Evolutionary conservation across 208 protist species (phyloP).

Genomic region (Angomonas ambiguus): DNA sequence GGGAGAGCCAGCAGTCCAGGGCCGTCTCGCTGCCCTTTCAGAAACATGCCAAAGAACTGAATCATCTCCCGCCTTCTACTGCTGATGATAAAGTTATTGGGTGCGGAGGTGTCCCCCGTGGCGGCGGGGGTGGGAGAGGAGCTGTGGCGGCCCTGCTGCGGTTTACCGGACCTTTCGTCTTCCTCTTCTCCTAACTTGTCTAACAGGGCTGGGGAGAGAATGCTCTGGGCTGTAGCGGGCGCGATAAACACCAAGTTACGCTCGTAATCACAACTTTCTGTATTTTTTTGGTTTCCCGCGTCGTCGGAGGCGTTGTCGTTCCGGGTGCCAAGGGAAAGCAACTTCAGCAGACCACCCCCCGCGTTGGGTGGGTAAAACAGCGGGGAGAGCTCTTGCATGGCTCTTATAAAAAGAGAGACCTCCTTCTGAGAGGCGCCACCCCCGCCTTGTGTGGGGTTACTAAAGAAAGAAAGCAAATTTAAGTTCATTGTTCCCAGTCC

Average conservation of each 20-base stretch:
- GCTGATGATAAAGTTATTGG: background rate
- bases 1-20: slow-evolving; percentile 59
- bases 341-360: background rate
- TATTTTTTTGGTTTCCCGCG: background rate
- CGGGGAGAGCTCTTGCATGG: background rate
- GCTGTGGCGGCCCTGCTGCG: background rate
- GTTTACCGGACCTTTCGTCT: background rate
- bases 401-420: background rate
- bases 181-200: background rate
- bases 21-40: slow-evolving; percentile 58
- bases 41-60: slow-evolving; percentile 81
- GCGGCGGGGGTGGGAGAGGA: background rate
- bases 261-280: background rate
- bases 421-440: background rate
- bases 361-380: background rate
- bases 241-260: background rate
- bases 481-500: slow-evolving; percentile 61
- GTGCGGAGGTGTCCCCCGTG: background rate
- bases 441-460: background rate
- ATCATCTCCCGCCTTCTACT: slow-evolving; percentile 16
- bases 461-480: slow-evolving; percentile 36
- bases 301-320: background rate
- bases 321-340: background rate
- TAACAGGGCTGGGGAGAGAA: background rate
- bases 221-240: slow-evolving; percentile 2